Evolutionary conservation across 2,329 filamentous ascomycete genomes (phyloP), one percentile per base, ranked within the genome.

Genomic region (Aspergillus tanneri): DNA sequence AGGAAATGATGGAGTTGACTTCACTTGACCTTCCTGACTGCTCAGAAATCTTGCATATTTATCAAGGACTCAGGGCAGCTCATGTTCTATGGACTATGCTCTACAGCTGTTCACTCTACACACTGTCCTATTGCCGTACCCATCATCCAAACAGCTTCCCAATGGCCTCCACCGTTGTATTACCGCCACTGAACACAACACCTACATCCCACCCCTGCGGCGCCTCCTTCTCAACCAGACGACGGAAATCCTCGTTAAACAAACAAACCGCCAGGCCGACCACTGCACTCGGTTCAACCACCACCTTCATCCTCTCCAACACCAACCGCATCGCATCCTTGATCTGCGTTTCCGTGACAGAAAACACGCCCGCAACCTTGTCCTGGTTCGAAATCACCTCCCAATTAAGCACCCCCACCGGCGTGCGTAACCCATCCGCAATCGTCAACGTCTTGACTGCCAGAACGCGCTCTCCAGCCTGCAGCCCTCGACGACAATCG

Each of bases 361-460:
- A 80, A 70, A 82, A 86, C 60, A 96, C 81, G 0, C 81, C 85
- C 2, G 72, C 64, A 1, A 96, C 86, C 49, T 93, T 83, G n/a
- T 72, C 68, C 48, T 78, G 73, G 64, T 90, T 82, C 57, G 84
- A 84, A 57, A 96, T 87, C 30, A 96, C 76, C 6, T 64, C 70
- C 89, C 90, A 97, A 1, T 90, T 90, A 46, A 85, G 74, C 38
- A 74, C 65, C 0, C 91, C 91, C 0, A 96, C 79, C 0, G 89
- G 90, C 14, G 91, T 96, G 21, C 92, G 78, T 64, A 97, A 72
- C 0, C 92, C 92, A 69, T 97, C 92, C 0, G 90, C 92, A 27
- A 97, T 85, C 0, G 92, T 96, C 12, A 92, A 76, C 0, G 85
- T 83, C 59, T 80, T 83, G 16, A 96, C 91, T 0, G 66, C 68